Conservation (phyloP, 257 asterid species). For the Solanum okadae region DNA sequence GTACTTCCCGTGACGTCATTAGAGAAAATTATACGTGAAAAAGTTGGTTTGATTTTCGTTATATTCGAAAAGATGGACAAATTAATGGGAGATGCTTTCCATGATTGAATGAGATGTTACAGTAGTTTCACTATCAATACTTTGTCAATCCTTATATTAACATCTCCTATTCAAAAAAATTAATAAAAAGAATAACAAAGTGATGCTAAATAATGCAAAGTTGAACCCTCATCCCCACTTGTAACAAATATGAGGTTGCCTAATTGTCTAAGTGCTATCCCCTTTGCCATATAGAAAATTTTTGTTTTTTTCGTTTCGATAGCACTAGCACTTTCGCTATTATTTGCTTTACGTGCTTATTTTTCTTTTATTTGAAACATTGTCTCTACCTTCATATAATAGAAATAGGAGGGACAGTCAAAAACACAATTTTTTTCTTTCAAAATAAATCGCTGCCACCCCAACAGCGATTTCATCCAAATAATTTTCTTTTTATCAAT, state of each 20-base stretch:
- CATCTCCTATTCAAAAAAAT: background rate
- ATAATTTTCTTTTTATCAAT: no score
- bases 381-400: no score
- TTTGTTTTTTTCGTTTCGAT: background rate
- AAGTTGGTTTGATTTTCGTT: background rate
- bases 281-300: background rate
- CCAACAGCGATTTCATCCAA: no score
- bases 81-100: slow-evolving; percentile 6
- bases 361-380: no score
- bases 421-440: no score
- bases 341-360: background rate
- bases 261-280: background rate
- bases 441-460: no score
- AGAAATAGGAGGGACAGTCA: no score
- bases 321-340: background rate
- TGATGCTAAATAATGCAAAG: background rate
- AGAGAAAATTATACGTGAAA: background rate
- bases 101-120: slow-evolving; percentile 7
- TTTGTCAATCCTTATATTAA: background rate
- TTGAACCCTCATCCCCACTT: background rate
- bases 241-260: background rate
- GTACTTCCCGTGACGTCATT: background rate
- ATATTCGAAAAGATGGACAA: slow-evolving; percentile 3
- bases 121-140: background rate
- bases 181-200: background rate